Conservation (phyloP, 2,329 filamentous ascomycete species). For the Cryphonectria naterciae region DNA sequence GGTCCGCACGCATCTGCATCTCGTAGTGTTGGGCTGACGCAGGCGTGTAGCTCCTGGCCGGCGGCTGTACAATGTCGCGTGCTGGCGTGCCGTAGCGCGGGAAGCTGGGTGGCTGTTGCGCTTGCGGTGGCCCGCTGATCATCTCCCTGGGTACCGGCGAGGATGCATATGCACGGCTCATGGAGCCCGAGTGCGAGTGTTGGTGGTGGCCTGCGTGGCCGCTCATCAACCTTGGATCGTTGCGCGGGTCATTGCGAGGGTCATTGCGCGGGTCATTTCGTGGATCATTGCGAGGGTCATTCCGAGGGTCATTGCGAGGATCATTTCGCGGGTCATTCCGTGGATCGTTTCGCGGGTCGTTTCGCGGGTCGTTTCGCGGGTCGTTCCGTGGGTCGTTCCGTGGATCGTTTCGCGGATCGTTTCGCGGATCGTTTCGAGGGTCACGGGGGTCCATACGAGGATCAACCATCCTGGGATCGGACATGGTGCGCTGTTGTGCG, state of each 20-base stretch:
- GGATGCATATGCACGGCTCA: conserved; percentile 20
- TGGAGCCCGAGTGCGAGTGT: conserved; percentile 28
- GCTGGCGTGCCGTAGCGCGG: conserved; percentile 25
- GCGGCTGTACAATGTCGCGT: conserved; percentile 21
- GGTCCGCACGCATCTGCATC: conserved; percentile 20
- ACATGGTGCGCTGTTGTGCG: conserved; percentile 16
- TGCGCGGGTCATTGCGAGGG: not conserved
- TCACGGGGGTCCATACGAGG: conserved; percentile 27
- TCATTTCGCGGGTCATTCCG: not conserved
- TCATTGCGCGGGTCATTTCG: not conserved
- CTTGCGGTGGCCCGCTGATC: conserved; percentile 23
- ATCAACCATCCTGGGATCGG: conserved; percentile 26
- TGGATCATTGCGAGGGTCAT: not conserved
- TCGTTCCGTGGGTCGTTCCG: conserved; percentile 4
- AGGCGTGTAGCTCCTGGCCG: conserved; percentile 24
- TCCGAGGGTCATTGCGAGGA: not conserved
- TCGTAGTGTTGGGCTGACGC: conserved; percentile 21
- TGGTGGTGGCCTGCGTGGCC: conserved; percentile 28
- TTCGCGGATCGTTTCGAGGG: not conserved
- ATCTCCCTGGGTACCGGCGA: conserved; percentile 25
- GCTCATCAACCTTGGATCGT: conserved; percentile 20
- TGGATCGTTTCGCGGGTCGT: not conserved
- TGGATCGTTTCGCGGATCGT: not conserved
- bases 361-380: not conserved
- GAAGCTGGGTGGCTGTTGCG: conserved; percentile 19